Conservation (phyloP, 2,329 filamentous ascomycete genomes). For the Penicillium palitans region DNA sequence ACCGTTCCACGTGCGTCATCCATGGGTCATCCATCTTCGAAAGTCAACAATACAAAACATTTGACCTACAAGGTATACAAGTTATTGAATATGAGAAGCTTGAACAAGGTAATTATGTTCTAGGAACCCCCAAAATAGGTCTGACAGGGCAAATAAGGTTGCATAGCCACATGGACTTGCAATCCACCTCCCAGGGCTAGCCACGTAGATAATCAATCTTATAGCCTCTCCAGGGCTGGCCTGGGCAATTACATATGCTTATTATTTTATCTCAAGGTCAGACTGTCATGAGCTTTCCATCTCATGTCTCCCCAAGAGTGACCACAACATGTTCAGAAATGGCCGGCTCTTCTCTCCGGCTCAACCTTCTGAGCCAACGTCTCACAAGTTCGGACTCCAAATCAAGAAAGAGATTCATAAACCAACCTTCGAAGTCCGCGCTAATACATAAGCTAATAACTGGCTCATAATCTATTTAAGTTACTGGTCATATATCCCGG, state of each 20-base stretch:
- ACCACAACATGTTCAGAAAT: background rate
- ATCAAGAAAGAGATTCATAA: background rate
- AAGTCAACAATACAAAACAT: background rate
- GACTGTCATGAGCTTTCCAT: background rate
- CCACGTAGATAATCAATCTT: background rate
- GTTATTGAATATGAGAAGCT: background rate
- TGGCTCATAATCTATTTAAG: background rate
- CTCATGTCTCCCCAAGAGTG: background rate
- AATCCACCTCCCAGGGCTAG: background rate
- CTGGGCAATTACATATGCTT: background rate
- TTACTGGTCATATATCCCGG: too few relatives aligned
- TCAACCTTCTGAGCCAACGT: background rate
- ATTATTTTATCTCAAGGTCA: too few relatives aligned
- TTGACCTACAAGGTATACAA: too few relatives aligned
- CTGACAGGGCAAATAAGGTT: conserved; percentile 1
- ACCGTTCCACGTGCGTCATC: conserved; percentile 6
- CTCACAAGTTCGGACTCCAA: background rate
- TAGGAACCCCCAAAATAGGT: background rate
- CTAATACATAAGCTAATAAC: too few relatives aligned
- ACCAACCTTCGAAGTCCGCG: background rate
- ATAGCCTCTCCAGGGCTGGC: background rate
- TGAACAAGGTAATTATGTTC: background rate
- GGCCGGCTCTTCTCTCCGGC: background rate
- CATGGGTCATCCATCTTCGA: background rate
- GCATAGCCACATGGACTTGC: conserved; percentile 5